Conservation (phyloP, 2,329 filamentous ascomycete genomes). For the Fulvia fulva region DNA sequence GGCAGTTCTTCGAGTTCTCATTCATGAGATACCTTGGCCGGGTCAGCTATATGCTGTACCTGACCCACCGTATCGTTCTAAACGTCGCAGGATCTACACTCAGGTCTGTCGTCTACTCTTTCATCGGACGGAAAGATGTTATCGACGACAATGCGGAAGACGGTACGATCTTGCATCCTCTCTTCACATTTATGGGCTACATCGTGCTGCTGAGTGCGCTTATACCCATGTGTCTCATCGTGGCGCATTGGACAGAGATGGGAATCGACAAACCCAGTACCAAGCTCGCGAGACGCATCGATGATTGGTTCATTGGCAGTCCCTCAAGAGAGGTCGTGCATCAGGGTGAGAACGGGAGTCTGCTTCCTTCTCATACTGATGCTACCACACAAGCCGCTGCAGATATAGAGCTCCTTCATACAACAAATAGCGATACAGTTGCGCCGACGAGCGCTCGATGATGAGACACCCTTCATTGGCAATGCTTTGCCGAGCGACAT, state of each 20-base stretch:
- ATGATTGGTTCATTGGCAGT: not conserved
- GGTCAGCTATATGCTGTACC: conserved; percentile 23
- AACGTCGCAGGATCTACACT: conserved; percentile 5
- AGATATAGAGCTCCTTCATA: not conserved
- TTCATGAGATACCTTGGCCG: conserved; percentile 17
- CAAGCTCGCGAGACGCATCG: conserved; percentile 12
- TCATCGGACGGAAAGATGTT: conserved; percentile 4
- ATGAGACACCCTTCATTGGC: not conserved
- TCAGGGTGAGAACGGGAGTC: not conserved
- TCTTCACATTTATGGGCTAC: conserved; percentile 10
- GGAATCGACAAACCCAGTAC: conserved; percentile 15
- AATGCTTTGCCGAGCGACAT: too few species aligned
- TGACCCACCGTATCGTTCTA: conserved; percentile 19
- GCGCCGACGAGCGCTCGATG: not conserved
- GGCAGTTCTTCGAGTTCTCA: conserved; percentile 12
- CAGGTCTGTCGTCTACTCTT: not conserved
- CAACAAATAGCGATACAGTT: not conserved
- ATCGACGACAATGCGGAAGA: conserved; percentile 6
- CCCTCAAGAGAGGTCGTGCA: not conserved
- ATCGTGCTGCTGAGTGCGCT: conserved; percentile 3
- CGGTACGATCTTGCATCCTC: not conserved
- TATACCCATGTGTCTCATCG: conserved; percentile 8
- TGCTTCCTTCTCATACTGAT: not conserved
- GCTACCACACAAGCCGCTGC: not conserved
- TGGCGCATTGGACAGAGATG: conserved; percentile 14